These are phyloP conservation scores for Botrytis tulipae DNA, from an alignment of 2,329 filamentous ascomycete species.

Conservation along the genomic window DNA sequence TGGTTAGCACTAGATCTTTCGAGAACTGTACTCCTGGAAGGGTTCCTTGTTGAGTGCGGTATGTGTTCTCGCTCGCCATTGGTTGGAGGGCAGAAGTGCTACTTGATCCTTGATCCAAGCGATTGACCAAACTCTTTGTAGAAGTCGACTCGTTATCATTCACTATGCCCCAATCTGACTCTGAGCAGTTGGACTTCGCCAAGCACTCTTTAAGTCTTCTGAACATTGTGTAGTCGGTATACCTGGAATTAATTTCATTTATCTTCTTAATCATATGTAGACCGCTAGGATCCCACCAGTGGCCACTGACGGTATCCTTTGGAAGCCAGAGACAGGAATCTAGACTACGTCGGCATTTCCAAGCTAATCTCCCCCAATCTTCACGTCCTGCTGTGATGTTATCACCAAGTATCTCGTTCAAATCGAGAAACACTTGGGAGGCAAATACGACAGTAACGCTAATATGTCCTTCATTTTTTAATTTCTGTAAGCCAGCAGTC, in stretches of 20 bases:
- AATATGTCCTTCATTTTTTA: background rate
- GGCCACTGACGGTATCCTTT: background rate
- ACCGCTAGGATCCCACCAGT: background rate
- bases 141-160: background rate
- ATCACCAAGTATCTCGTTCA: too few relatives aligned
- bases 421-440: too few relatives aligned
- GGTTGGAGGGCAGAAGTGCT: background rate
- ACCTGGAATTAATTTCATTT: background rate
- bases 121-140: background rate
- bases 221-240: background rate
- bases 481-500: background rate
- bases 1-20: background rate
- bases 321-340: background rate
- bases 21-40: background rate
- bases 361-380: background rate
- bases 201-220: background rate
- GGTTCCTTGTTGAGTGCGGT: background rate
- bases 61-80: background rate
- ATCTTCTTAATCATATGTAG: background rate
- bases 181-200: background rate
- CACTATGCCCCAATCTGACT: background rate
- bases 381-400: too few relatives aligned
- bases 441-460: too few relatives aligned
- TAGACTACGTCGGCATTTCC: background rate
- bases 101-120: background rate